These are phyloP conservation scores for Dryas integrifolia DNA, from an alignment of 331 rosid species.

Conservation along the genomic window DNA sequence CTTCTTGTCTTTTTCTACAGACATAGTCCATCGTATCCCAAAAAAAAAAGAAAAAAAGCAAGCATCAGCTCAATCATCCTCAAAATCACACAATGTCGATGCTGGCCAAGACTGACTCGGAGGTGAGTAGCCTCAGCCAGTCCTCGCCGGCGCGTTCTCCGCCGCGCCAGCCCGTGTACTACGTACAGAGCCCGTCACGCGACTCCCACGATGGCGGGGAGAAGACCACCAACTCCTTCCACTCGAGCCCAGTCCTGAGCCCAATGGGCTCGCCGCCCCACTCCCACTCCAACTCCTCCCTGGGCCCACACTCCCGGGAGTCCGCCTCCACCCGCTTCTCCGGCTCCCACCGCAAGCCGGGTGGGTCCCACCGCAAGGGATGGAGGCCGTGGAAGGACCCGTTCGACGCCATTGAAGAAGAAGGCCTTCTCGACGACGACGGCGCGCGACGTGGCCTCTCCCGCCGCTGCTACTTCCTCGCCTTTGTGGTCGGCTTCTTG, in stretches of 20 bases:
- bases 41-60: not conserved
- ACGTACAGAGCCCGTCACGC: slow-evolving; percentile 81
- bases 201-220: slow-evolving; percentile 78
- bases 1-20: not conserved
- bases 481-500: slow-evolving; percentile 46
- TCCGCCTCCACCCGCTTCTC: slow-evolving; percentile 90
- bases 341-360: slow-evolving; percentile 42
- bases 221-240: slow-evolving; percentile 80
- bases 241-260: slow-evolving; percentile 74
- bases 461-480: slow-evolving; percentile 63
- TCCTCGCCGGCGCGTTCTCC: slow-evolving; percentile 76
- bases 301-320: slow-evolving; percentile 81
- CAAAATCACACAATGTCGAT: slow-evolving; percentile 36
- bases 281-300: slow-evolving; percentile 86
- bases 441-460: slow-evolving; percentile 21
- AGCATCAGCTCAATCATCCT: not conserved
- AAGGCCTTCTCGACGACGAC: slow-evolving; percentile 61
- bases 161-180: slow-evolving; percentile 63
- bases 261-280: slow-evolving; percentile 92
- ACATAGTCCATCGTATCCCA: too few relatives aligned
- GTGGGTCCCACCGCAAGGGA: slow-evolving; percentile 36
- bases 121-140: slow-evolving; percentile 75
- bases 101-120: slow-evolving; percentile 78
- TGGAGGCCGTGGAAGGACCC: slow-evolving; percentile 73
- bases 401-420: slow-evolving; percentile 72